Evolutionary conservation across 116 monocot species (phyloP), one percentile per base, ranked within the genome.

Genomic region (Posidonia oceanica): DNA sequence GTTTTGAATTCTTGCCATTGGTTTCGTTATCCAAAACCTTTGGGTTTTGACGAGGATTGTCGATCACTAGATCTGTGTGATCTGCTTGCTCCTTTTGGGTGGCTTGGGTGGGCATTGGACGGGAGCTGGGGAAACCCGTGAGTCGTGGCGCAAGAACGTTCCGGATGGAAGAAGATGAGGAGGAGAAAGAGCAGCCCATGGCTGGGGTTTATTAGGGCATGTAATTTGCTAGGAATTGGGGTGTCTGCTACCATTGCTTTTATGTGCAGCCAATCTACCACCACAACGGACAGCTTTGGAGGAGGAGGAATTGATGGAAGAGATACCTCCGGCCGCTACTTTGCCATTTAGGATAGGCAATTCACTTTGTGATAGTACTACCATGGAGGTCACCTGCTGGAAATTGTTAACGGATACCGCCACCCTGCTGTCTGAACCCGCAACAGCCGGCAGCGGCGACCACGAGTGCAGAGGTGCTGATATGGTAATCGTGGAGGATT

Each of bases 291-390:
- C 41, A 22, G 39, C 42, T 66, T 29, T 14, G 72, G 60, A 69
- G 36, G 41, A n/a, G 5, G 64, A 16, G 71, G 72, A 73, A 69
- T 67, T 71, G 67, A 93, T 88, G 88, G 88, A 92, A 69, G 84
- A 86, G 76, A 78, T 84, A 80, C 64, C 86, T 10, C 36, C 80
- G 57, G 69, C 84, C 14, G 75, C 81, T 59, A 69, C 82, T 69
- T 70, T 88, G 81, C 78, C 88, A 37, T 86, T 83, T 54, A 61
- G 75, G 62, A 63, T 79, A 52, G 71, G 69, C 23, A 80, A 68
- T 44, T 72, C 81, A 3, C 54, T 77, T 52, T 53, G 72, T 37
- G 83, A 85, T 20, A 59, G 65, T n/a, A 66, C 40, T 44, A 66
- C 59, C 13, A 63, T 84, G 68, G 86, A 83, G 68, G 60, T 86